Base-by-base conservation (phyloP, 2,329 filamentous ascomycete species). In the Didymella glomerata region DNA sequence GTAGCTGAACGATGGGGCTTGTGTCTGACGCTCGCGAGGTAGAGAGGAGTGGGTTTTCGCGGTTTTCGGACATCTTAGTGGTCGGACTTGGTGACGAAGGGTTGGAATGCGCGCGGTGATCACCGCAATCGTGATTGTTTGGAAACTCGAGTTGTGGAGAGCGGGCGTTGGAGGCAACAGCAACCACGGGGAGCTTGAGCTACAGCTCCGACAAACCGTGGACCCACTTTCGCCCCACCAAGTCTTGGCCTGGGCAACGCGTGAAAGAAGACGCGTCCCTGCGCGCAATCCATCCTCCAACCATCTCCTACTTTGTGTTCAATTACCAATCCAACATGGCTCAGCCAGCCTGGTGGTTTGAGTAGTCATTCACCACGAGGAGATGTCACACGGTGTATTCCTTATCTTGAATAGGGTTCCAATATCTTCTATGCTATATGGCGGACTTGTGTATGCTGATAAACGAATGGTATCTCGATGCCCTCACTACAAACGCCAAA, bases 1-100 rank as follows among this genome's bases (percentile, higher is more conserved):
- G 95, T 18, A 99, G 87, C 68, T 93, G 88, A 55, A 93, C 87
- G 65, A 92, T 89, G 44, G 96, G 86, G 49, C 88, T 87, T 20
- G 89, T 89, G 77, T 95, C 91, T 41, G 86, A 87, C 72, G 74
- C 75, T 61, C 77, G 78, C 46, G 74, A 73, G 42, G 69, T 78
- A 16, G 80, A 79, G 46, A 83, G 65, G 24, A 83, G 78, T 24
- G 79, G 77, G 55, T 82, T 82, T 11, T 61, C 54, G 28, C 70
- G 60, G n/a, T 65, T 60, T 22, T 67, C 70, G 41, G 73, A 75
- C 78, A 80, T 80, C 18, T 50, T 75, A 61, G 5, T 10, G 47
- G 36, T 25, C 6, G 59, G 14, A 18, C 41, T 40, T 16, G 7
- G 4, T 18, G 24, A 8, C 20, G 41, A 4, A 8, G 32, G 30